Evolutionary conservation across 192 early-diverging fungal species (phyloP).

Genomic region (Haplosporangium gracile): DNA sequence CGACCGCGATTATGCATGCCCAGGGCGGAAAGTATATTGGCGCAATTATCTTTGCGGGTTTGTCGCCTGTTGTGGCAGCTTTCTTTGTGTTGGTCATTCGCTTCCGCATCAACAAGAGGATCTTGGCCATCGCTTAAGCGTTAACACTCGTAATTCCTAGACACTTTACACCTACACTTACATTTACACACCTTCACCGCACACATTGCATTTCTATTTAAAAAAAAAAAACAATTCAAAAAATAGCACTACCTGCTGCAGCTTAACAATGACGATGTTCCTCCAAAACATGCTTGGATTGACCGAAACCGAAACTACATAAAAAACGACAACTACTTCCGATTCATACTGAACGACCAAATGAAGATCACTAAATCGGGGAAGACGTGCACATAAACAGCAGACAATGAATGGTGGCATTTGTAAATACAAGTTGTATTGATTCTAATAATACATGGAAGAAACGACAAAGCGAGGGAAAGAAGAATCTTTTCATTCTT

Average conservation of each 20-base stretch:
- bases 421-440: not conserved
- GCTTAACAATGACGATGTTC: no score
- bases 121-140: conserved; percentile 36
- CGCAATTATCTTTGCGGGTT: conserved; percentile 27
- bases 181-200: not conserved
- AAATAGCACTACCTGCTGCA: not conserved
- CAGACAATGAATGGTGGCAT: not conserved
- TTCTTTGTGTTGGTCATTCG: conserved; percentile 38
- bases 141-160: not conserved
- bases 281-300: no score
- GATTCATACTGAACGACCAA: no score
- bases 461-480: not conserved
- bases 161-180: no score
- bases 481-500: not conserved
- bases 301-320: no score
- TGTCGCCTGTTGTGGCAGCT: conserved; percentile 24
- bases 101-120: conserved; percentile 20
- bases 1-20: conserved; percentile 26
- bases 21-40: conserved; percentile 31
- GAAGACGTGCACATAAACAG: not conserved
- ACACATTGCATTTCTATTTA: not conserved
- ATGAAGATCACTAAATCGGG: no score
- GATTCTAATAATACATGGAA: not conserved
- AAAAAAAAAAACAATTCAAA: not conserved
- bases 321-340: no score